Base-by-base conservation (phyloP, 2,329 filamentous ascomycete genomes). In the Penicillium palitans region DNA sequence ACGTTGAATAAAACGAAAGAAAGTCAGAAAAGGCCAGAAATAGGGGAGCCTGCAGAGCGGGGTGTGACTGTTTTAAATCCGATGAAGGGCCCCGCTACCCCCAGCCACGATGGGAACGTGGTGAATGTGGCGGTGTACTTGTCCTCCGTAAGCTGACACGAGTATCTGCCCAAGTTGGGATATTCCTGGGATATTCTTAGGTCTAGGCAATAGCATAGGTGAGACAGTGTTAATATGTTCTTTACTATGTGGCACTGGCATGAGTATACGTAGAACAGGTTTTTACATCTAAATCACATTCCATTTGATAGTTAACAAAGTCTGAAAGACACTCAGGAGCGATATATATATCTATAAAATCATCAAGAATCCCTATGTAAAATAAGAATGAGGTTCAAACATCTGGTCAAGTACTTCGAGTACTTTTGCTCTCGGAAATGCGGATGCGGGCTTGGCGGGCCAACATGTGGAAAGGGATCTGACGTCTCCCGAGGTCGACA, bases 81-180 rank as follows among this genome's bases (percentile, higher is more conserved):
- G 21, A 48, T 47, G 44, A 45, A 45, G 29, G 3, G 63, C 65
- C 65, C 65, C 65, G 65, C 65, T 63, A 52, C 59, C 9, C 62
- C 62, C 60, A 67, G 65, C 65, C 65, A 67, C 65, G 58, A 65
- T 61, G 61, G 55, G 35, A 55, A 53, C 52, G 61, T 61, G 59
- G 59, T 52, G 40, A 52, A 31, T 31, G 61, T 63, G 61, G 61
- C 55, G 55, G 55, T 58, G 55, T 54, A 53, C 33, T 3, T 47
- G 27, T 51, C 45, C 37, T 31, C 33, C 24, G n/a, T 51, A 19
- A 31, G 35, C 27, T 50, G 35, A 41, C 48, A 41, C 13, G 35
- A 27, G 10, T 17, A 10, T 29, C 21, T 51, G 33, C 9, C 27
- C 2, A 52, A 52, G 4, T 52, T 33, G 27, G 25, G 27, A 33